Evolutionary conservation across 192 early-diverging fungal species (phyloP).

Genomic region (Thoreauomyces humboldtii): DNA sequence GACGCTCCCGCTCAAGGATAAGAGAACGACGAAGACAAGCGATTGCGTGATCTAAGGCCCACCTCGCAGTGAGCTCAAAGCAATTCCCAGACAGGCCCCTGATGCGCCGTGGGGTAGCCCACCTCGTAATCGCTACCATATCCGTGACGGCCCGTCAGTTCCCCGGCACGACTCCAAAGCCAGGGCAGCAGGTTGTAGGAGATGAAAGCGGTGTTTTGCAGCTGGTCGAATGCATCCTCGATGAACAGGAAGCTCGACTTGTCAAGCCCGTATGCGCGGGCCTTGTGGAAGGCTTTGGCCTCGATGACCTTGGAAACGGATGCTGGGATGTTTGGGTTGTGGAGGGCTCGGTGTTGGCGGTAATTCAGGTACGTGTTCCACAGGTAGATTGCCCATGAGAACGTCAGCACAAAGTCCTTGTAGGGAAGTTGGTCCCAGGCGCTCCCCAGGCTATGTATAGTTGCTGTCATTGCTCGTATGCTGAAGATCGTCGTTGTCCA

Average conservation of each 20-base stretch:
- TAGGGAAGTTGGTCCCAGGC: too few species aligned
- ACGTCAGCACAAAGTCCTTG: constrained; percentile 75
- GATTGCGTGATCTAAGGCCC: constrained; percentile 77
- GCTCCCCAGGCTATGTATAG: too few species aligned
- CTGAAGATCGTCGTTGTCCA: too few species aligned
- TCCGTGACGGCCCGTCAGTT: constrained; percentile 47
- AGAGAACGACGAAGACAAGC: constrained; percentile 66
- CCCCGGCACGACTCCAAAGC: constrained; percentile 67
- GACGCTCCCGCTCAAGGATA: constrained; percentile 59
- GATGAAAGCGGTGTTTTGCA: constrained; percentile 67
- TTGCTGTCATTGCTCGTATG: too few species aligned
- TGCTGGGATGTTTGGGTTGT: constrained; percentile 64
- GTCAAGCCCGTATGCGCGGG: constrained; percentile 82
- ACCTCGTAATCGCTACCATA: constrained; percentile 70
- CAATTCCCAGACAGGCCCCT: not conserved
- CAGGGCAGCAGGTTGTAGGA: constrained; percentile 68
- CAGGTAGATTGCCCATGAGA: constrained; percentile 67
- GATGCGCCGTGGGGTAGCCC: too few species aligned
- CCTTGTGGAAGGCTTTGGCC: constrained; percentile 76
- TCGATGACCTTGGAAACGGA: constrained; percentile 67
- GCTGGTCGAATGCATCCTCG: constrained; percentile 55
- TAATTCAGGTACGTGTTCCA: constrained; percentile 83
- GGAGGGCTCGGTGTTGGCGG: constrained; percentile 73
- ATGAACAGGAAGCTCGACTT: constrained; percentile 76
- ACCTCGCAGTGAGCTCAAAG: too few species aligned